Percentiles rank a stretch among this genome's conserved stretches.
phyloP scores from a whole-genome alignment of 1,139 yeast genomes.

The Geotrichum fermentans region DNA sequence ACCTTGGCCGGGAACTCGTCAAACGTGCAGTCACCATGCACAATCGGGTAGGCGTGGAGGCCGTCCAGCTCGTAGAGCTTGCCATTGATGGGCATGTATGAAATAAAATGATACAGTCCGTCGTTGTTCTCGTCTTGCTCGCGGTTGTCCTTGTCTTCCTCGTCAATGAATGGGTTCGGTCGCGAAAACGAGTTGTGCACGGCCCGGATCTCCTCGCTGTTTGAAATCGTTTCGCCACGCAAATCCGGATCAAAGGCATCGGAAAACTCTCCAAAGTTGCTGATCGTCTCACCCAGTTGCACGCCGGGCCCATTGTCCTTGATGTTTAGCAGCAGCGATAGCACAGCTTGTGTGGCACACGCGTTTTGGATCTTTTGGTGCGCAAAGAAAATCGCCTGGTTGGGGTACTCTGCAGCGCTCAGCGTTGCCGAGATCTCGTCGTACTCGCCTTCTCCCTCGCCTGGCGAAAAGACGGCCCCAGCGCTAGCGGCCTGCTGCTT shows the following conservation, averaged over 20 bases:
- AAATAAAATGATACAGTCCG: conserved; percentile 60
- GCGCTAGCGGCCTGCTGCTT: conserved; percentile 17
- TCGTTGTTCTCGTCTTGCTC: conserved; percentile 43
- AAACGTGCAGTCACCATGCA: conserved; percentile 40
- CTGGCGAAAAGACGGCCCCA: conserved; percentile 30
- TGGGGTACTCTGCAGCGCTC: conserved; percentile 16
- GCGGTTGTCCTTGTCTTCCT: conserved; percentile 36
- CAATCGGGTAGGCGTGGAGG: conserved; percentile 53
- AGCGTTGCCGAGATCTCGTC: conserved; percentile 31
- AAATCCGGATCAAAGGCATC: conserved; percentile 53
- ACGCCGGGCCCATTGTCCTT: conserved; percentile 25
- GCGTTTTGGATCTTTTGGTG: conserved; percentile 66
- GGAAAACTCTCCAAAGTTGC: conserved; percentile 50
- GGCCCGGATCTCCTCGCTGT: conserved; percentile 53
- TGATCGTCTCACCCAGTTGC: conserved; percentile 49
- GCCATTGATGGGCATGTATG: conserved; percentile 48
- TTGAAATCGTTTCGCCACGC: conserved; percentile 60
- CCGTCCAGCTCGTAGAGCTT: conserved; percentile 65
- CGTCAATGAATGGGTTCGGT: conserved; percentile 51
- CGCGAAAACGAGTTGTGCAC: conserved; percentile 63
- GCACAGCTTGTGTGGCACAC: conserved; percentile 75
- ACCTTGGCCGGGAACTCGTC: conserved; percentile 19
- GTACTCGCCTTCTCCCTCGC: conserved; percentile 47
- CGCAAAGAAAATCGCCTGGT: conserved; percentile 52
- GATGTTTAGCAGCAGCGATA: conserved; percentile 51